phyloP scores from a whole-genome alignment of 2,329 filamentous ascomycete species.

The Penicillium sp. region DNA sequence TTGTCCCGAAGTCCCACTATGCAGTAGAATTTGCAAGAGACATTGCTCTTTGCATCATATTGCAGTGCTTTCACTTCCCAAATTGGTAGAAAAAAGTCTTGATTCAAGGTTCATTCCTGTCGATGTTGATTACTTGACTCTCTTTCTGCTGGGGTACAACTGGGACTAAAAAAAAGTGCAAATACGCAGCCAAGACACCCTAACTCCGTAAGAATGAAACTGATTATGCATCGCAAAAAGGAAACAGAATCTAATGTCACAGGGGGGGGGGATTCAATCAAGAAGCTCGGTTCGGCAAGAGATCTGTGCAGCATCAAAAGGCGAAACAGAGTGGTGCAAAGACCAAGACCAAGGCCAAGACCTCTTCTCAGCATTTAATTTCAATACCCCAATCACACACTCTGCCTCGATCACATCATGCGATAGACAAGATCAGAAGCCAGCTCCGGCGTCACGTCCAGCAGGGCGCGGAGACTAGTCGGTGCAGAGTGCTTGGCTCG shows the following conservation, averaged over 20 bases:
- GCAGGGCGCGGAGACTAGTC: constrained; percentile 35
- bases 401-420: constrained; percentile 33
- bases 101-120: neutral
- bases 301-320: constrained; percentile 12
- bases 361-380: neutral
- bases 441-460: constrained; percentile 40
- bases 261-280: neutral
- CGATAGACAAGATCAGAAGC: constrained; percentile 44
- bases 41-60: neutral
- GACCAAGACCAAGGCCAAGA: neutral
- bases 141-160: neutral
- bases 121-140: neutral
- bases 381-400: constrained; percentile 10
- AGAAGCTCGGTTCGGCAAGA: constrained; percentile 1
- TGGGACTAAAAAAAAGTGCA: neutral
- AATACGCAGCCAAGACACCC: constrained; percentile 2
- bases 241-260: constrained; percentile 7
- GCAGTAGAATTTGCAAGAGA: neutral
- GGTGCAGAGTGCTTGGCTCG: constrained; percentile 16
- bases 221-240: constrained; percentile 7
- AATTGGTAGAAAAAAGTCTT: neutral
- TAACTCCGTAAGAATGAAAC: neutral
- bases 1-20: neutral
- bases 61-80: neutral
- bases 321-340: constrained; percentile 7